A percentile compares a stretch with the other conserved stretches of the same genome.
Evolutionary conservation across 331 rosid species (phyloP).

Genomic region (Telfairia occidentalis): DNA sequence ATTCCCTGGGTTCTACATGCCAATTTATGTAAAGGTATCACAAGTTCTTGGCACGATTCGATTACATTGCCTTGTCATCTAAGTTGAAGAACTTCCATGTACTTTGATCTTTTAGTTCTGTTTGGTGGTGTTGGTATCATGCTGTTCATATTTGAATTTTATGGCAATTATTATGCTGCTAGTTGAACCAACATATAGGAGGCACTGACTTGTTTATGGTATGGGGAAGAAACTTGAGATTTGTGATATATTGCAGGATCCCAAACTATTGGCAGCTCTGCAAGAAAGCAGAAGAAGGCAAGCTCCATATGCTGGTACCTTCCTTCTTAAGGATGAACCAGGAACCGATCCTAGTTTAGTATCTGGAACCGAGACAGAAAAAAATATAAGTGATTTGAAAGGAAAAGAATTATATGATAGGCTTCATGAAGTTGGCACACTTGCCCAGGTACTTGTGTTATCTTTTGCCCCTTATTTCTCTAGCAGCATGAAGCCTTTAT

Average conservation of each 20-base stretch:
- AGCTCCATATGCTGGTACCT: conserved; percentile 99
- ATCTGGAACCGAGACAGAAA: conserved; percentile 67
- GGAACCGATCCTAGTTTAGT: conserved; percentile 65
- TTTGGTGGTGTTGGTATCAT: background rate
- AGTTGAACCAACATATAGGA: background rate
- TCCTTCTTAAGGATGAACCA: conserved; percentile 82
- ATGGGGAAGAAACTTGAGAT: background rate
- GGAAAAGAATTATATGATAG: conserved; percentile 82
- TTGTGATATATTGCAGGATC: conserved; percentile 46
- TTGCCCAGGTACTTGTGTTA: conserved; percentile 64
- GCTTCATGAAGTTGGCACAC: conserved; percentile 96
- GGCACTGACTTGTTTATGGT: background rate
- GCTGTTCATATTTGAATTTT: background rate
- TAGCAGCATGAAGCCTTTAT: background rate
- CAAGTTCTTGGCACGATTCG: conserved; percentile 10
- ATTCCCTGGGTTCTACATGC: conserved; percentile 99
- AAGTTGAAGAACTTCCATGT: background rate
- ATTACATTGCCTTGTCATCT: conserved; percentile 8
- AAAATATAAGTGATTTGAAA: conserved; percentile 51
- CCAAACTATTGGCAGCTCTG: conserved; percentile 79
- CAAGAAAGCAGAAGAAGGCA: conserved; percentile 83
- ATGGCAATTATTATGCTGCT: background rate
- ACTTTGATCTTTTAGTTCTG: background rate
- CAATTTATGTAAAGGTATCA: conserved; percentile 82
- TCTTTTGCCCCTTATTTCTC: conserved; percentile 5